Base-by-base conservation (phyloP, 176 grass and related monocot species). In the Poa pratensis region DNA sequence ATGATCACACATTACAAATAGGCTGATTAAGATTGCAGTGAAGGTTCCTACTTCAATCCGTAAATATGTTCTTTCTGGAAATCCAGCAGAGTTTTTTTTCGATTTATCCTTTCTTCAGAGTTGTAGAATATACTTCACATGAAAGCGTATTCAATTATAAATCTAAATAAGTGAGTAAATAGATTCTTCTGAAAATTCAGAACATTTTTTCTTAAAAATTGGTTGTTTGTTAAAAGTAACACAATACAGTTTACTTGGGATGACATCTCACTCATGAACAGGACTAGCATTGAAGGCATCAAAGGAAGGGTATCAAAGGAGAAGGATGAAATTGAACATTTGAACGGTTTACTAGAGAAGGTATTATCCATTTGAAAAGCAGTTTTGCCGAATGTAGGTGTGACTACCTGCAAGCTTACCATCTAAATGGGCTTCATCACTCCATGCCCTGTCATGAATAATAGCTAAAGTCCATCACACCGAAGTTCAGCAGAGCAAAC, bases 241-340 rank as follows among this genome's bases (percentile, higher is more conserved):
- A 59, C 34, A 51, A 34, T 48, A 13, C 49, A 71, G 46, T 78
- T 78, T 35, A 84, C 30, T 84, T 64, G 57, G 57, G 46, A 80
- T 81, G 51, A 68, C 27, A 11, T 13, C 58, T 79, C 7, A 57
- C 55, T 79, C 13, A 28, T 65, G 61, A 82, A 35, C 80, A 94
- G 89, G 64, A 87, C 77, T 65, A 81, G 75, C 42, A 55, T 89
- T 49, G 86, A 83, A 70, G 86, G 84, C 18, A 81, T 82, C 3
- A 58, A 79, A 79, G 86, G 91, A 79, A 84, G 84, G 50, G 19
- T 87, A 62, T 74, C 72, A 85, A 87, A 68, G 53, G 26, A 58
- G 61, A 89, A 91, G 60, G 86, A 91, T 77, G 81, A 85, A 89
- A 68, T 91, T 65, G 80, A 85, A 84, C 50, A 58, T 79, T 78